Base-by-base conservation (phyloP, 1,139 yeast genomes). In the Ogataea hybrid region DNA sequence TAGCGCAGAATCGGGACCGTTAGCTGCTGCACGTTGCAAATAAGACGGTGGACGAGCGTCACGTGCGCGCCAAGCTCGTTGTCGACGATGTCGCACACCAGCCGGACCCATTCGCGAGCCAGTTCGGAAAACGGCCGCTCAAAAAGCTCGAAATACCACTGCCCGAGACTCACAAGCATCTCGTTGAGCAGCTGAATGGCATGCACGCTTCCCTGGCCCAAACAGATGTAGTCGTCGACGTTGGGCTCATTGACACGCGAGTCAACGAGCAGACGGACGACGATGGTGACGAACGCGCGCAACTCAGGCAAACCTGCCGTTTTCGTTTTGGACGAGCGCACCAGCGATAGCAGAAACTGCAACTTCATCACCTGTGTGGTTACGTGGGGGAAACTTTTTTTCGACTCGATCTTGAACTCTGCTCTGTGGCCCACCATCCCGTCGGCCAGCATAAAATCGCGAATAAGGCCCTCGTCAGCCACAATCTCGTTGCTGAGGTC, bases 331-430 rank as follows among this genome's bases (percentile, higher is more conserved):
- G 28, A 15, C 30, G 23, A 11, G 30, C 28, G 7, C 15, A 47
- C 47, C 3, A 41, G 16, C 4, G 48, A 14, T 5, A 38, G 37
- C 9, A 52, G 28, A 8, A 48, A 37, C 17, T 38, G 41, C 29
- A 52, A 37, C 32, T 54, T 57, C n/a, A 45, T 22, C 5, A 49
- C 42, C 34, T 54, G 57, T 3, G 54, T 23, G 4, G 50, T 42
- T 6, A 53, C 33, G 10, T 46, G 28, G 16, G 56, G 54, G 2
- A 50, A 28, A 2, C 35, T 18, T 6, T 39, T 28, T 35, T 50
- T 47, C 6, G 46, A 41, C 37, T 56, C 57, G 37, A 56, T 44
- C 16, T 27, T 22, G 10, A n/a, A 25, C 12, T 21, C 27, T n/a
- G 21, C 23, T 8, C 15, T 18, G n/a, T 28, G 22, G 22, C 12